These are phyloP conservation scores for Agarophyton chilense DNA, from an alignment of 23 red algal species.

Conservation along the genomic window DNA sequence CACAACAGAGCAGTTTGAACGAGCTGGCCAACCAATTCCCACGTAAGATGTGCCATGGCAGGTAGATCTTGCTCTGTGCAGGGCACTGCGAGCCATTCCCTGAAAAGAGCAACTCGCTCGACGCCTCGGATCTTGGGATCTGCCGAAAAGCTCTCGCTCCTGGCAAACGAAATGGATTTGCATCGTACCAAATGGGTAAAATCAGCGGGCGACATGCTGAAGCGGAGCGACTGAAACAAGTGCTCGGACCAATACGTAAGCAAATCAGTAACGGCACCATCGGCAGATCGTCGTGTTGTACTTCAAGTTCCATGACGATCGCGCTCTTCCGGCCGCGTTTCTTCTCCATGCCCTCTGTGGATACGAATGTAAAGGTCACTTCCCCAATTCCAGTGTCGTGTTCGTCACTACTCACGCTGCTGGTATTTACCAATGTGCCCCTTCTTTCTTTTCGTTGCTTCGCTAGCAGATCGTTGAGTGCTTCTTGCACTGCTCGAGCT, in stretches of 20 bases:
- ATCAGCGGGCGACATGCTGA: too few species aligned
- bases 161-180: too few species aligned
- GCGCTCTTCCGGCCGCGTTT: constrained; percentile 66
- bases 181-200: too few species aligned
- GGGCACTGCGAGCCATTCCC: too few species aligned
- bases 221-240: too few species aligned
- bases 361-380: constrained; percentile 64
- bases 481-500: constrained; percentile 7
- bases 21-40: too few species aligned
- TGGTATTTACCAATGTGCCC: constrained; percentile 29
- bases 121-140: too few species aligned
- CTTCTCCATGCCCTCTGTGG: constrained; percentile 68
- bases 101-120: too few species aligned
- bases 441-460: constrained; percentile 17
- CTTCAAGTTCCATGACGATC: constrained; percentile 51
- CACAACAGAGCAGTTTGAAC: too few species aligned
- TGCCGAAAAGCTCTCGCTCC: too few species aligned
- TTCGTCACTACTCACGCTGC: constrained; percentile 66
- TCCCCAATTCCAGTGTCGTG: constrained; percentile 37
- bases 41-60: too few species aligned
- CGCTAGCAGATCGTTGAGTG: constrained; percentile 20
- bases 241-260: not conserved
- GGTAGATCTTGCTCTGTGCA: too few species aligned
- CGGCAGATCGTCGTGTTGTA: constrained; percentile 41
- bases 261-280: not conserved